Conservation (phyloP, 2,329 filamentous ascomycete genomes). For the Emmonsiellopsis sp. region DNA sequence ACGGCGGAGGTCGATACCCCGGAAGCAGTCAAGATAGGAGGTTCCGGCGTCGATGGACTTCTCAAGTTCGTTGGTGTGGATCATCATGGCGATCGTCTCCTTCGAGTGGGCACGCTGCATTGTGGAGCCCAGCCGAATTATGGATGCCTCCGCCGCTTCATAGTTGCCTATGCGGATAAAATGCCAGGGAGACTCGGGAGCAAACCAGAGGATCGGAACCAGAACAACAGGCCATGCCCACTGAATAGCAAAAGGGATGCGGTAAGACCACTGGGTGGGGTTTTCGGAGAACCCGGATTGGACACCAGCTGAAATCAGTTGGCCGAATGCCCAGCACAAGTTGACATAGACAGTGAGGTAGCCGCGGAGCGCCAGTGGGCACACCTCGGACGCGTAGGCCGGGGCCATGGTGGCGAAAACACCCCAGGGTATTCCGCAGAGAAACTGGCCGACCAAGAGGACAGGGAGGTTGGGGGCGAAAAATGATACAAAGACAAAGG, state of each 20-base stretch:
- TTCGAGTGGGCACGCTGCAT: not conserved
- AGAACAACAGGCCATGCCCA: slow-evolving; percentile 16
- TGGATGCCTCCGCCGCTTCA: slow-evolving; percentile 9
- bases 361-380: slow-evolving; percentile 39
- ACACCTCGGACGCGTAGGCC: slow-evolving; percentile 31
- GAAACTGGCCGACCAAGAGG: not conserved
- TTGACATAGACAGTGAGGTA: slow-evolving; percentile 41
- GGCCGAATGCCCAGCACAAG: slow-evolving; percentile 34
- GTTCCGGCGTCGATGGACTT: slow-evolving; percentile 28
- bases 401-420: slow-evolving; percentile 42
- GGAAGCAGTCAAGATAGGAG: slow-evolving; percentile 31
- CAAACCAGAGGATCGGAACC: slow-evolving; percentile 9
- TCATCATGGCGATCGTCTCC: slow-evolving; percentile 1
- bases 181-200: slow-evolving; percentile 14
- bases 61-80: slow-evolving; percentile 16
- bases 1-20: slow-evolving; percentile 30
- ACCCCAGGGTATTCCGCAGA: slow-evolving; percentile 35
- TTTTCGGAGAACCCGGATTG: slow-evolving; percentile 20
- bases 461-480: slow-evolving; percentile 9
- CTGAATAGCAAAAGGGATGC: slow-evolving; percentile 36
- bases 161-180: slow-evolving; percentile 10
- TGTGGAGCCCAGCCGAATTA: slow-evolving; percentile 8
- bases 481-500: slow-evolving; percentile 22
- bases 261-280: slow-evolving; percentile 32
- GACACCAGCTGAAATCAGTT: slow-evolving; percentile 22